phyloP scores from a whole-genome alignment of 2,329 filamentous ascomycete genomes.

The Elsinoe arachidis region DNA sequence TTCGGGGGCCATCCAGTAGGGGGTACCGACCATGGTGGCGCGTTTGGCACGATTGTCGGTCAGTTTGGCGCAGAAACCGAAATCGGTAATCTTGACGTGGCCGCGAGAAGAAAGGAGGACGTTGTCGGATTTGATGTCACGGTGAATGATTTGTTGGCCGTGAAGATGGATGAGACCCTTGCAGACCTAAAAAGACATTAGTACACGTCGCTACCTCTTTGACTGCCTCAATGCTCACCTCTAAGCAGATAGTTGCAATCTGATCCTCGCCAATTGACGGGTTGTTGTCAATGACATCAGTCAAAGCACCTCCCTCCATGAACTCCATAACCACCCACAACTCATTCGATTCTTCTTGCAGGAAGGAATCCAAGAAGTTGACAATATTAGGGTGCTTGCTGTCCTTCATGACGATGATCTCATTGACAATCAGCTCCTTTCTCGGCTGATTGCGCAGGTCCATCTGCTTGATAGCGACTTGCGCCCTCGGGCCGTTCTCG shows the following conservation, averaged over 20 bases:
- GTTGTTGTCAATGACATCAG: conserved; percentile 98
- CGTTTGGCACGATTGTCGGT: conserved; percentile 95
- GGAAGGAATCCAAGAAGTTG: conserved; percentile 94
- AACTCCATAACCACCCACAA: conserved; percentile 99
- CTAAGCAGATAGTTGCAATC: conserved; percentile 91
- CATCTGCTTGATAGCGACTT: conserved; percentile 99
- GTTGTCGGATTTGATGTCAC: conserved; percentile 99
- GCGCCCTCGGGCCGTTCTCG: conserved; percentile 69
- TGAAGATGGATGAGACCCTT: conserved; percentile 90
- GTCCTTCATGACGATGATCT: conserved; percentile 99
- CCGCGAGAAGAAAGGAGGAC: conserved; percentile 88
- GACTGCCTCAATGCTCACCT: conserved; percentile 52
- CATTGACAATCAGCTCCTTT: conserved; percentile 97
- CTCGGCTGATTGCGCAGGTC: conserved; percentile 92
- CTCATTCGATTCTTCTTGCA: conserved; percentile 88
- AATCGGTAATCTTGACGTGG: conserved; percentile 94
- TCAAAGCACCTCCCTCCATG: conserved; percentile 96
- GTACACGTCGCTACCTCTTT: conserved; percentile 12
- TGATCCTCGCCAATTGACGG: conserved; percentile 88
- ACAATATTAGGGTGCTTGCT: conserved; percentile 97
- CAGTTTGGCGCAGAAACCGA: conserved; percentile 97
- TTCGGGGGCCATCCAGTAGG: conserved; percentile 99
- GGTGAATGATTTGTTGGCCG: conserved; percentile 92
- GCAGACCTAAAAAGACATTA: conserved; percentile 61
- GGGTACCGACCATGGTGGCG: conserved; percentile 97